Percentiles rank a stretch among this genome's conserved stretches.
Evolutionary conservation across 169 alveolate species (phyloP).

Genomic region (Eimeria zaria): DNA sequence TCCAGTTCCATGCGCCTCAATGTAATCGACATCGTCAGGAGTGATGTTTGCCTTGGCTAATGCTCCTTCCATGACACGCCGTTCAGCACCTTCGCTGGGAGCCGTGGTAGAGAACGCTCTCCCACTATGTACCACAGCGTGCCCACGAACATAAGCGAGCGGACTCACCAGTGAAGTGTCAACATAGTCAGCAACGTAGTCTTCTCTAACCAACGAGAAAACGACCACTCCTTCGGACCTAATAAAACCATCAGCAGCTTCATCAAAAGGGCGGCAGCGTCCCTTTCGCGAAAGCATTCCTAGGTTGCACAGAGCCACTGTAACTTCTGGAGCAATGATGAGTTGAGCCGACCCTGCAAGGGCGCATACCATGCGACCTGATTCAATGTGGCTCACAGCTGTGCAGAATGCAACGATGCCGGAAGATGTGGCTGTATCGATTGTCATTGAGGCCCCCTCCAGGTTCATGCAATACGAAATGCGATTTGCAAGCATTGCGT

Average conservation of each 20-base stretch:
- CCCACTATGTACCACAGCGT: slow-evolving; percentile 88
- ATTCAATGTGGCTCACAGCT: slow-evolving; percentile 80
- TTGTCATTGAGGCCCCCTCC: slow-evolving; percentile 88
- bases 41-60: slow-evolving; percentile 78
- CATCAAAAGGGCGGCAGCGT: slow-evolving; percentile 89
- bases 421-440: slow-evolving; percentile 89
- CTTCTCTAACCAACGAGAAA: slow-evolving; percentile 54
- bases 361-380: slow-evolving; percentile 83
- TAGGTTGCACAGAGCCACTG: slow-evolving; percentile 87
- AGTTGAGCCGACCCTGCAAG: slow-evolving; percentile 88
- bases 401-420: slow-evolving; percentile 87
- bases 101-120: slow-evolving; percentile 88
- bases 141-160: slow-evolving; percentile 86
- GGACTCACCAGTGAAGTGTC: slow-evolving; percentile 63
- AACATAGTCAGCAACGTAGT: slow-evolving; percentile 54
- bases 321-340: slow-evolving; percentile 88
- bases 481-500: slow-evolving; percentile 88
- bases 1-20: slow-evolving; percentile 91
- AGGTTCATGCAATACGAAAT: slow-evolving; percentile 87
- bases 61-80: slow-evolving; percentile 85
- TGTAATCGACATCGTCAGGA: slow-evolving; percentile 85
- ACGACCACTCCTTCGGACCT: slow-evolving; percentile 89
- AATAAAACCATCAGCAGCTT: slow-evolving; percentile 89
- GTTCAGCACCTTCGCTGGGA: slow-evolving; percentile 89
- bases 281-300: slow-evolving; percentile 88